Percentiles rank a stretch among this genome's conserved stretches.
Conservation (phyloP, 2,329 filamentous ascomycete species). For the Microthyrium microscopicum region DNA sequence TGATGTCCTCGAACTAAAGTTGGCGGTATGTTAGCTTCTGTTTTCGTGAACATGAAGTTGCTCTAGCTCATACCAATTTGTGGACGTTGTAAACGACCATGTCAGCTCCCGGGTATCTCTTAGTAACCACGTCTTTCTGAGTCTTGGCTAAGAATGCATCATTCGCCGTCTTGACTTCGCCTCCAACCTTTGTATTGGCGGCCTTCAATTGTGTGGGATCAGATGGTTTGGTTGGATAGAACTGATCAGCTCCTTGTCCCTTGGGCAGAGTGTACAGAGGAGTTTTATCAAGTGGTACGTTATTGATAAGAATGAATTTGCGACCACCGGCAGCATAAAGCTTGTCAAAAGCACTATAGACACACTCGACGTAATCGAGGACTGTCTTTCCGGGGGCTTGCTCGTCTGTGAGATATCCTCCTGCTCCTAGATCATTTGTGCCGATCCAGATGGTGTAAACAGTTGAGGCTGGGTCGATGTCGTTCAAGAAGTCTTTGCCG, state of each 20-base stretch:
- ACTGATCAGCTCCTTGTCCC: slow-evolving; percentile 28
- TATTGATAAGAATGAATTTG: slow-evolving; percentile 57
- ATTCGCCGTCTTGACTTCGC: slow-evolving; percentile 34
- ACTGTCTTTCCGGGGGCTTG: slow-evolving; percentile 44
- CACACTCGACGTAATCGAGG: slow-evolving; percentile 48
- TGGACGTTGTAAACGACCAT: slow-evolving; percentile 54
- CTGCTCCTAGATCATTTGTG: slow-evolving; percentile 58
- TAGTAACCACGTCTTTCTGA: slow-evolving; percentile 27
- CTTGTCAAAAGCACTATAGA: slow-evolving; percentile 44
- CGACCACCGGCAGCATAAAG: slow-evolving; percentile 51
- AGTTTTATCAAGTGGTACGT: slow-evolving; percentile 47
- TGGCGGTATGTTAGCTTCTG: background rate
- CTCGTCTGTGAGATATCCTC: slow-evolving; percentile 48
- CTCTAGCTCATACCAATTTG: slow-evolving; percentile 29
- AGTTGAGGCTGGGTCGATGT: slow-evolving; percentile 33
- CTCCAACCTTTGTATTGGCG: slow-evolving; percentile 34
- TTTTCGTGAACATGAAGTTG: too few relatives aligned
- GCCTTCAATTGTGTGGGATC: slow-evolving; percentile 28
- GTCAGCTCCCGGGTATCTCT: slow-evolving; percentile 35
- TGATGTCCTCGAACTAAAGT: slow-evolving; percentile 42
- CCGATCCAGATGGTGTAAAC: slow-evolving; percentile 68
- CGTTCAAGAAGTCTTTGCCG: slow-evolving; percentile 11
- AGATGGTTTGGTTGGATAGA: slow-evolving; percentile 28
- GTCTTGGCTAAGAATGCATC: slow-evolving; percentile 34
- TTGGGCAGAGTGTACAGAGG: slow-evolving; percentile 45